These are phyloP conservation scores for Aquilaria yunnanensis DNA, from an alignment of 345 rosid species.

Conservation along the genomic window DNA sequence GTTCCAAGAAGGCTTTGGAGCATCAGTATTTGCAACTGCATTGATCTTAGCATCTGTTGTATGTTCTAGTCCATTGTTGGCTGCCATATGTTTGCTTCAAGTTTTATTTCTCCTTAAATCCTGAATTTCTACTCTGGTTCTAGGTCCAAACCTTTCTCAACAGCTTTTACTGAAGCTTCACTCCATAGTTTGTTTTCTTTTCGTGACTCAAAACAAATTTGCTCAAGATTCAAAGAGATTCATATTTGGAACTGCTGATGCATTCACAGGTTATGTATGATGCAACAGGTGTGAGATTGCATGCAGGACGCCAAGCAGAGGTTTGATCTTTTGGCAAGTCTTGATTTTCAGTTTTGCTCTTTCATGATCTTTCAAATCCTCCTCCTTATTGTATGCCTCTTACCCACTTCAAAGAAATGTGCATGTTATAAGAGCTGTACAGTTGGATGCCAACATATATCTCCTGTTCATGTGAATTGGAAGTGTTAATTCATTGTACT, in stretches of 20 bases:
- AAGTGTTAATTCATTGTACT: neutral
- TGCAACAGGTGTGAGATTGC: slow-evolving; percentile 83
- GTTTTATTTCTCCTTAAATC: neutral
- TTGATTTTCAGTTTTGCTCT: slow-evolving; percentile 8
- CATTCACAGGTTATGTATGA: slow-evolving; percentile 75
- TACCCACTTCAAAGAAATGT: neutral
- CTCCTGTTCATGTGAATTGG: neutral
- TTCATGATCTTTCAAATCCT: slow-evolving; percentile 3
- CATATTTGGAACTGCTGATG: neutral
- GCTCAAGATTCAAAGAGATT: neutral
- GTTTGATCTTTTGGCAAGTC: slow-evolving; percentile 27
- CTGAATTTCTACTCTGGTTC: neutral
- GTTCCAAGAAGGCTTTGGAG: slow-evolving; percentile 69
- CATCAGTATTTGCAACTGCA: slow-evolving; percentile 53
- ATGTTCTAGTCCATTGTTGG: slow-evolving; percentile 21
- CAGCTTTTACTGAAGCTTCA: neutral
- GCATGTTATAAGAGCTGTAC: slow-evolving; percentile 1
- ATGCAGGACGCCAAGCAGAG: slow-evolving; percentile 96
- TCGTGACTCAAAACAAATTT: neutral
- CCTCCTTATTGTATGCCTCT: neutral
- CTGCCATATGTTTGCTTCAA: neutral
- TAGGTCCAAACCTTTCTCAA: neutral
- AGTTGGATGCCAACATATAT: neutral
- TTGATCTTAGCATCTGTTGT: slow-evolving; percentile 68
- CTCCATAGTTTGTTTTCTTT: neutral